phyloP scores from a whole-genome alignment of 176 grass and related monocot species.

The Puya raimondii region DNA sequence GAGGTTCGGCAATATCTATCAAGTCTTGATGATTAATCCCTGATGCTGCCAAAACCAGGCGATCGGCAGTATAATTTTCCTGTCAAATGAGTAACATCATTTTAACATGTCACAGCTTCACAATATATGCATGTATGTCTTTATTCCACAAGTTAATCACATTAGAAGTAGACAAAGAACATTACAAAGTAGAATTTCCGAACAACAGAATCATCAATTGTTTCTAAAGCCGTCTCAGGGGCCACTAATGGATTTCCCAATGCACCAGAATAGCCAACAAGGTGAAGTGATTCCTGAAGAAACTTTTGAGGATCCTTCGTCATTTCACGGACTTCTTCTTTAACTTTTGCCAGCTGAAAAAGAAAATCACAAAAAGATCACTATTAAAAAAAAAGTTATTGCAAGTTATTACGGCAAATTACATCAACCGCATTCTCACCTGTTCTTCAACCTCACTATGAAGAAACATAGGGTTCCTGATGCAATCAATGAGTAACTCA shows the following conservation, averaged over 20 bases:
- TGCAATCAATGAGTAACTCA: conserved; percentile 61
- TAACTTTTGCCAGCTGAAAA: conserved; percentile 45
- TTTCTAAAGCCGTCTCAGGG: conserved; percentile 33
- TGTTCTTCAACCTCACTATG: conserved; percentile 52
- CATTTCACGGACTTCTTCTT: conserved; percentile 37
- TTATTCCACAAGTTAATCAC: not conserved
- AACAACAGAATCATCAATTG: conserved; percentile 34
- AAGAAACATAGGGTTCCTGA: conserved; percentile 67
- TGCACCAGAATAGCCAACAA: conserved; percentile 55
- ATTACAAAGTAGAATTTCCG: conserved; percentile 62
- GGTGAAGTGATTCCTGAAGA: conserved; percentile 64
- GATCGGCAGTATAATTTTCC: conserved; percentile 84
- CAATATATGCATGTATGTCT: not conserved
- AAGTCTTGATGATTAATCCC: conserved; percentile 73
- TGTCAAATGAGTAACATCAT: conserved; percentile 9
- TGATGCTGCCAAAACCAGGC: conserved; percentile 68
- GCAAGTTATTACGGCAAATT: not conserved
- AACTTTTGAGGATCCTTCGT: conserved; percentile 45
- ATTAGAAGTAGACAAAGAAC: not conserved
- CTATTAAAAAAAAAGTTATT: conserved; percentile 6
- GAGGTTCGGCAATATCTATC: conserved; percentile 54
- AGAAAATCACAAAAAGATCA: conserved; percentile 11
- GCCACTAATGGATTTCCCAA: conserved; percentile 52
- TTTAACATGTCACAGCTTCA: not conserved
- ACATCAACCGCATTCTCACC: conserved; percentile 22